These are phyloP conservation scores for Calonectria hongkongensis DNA, from an alignment of 2,329 filamentous ascomycete species.

Conservation along the genomic window DNA sequence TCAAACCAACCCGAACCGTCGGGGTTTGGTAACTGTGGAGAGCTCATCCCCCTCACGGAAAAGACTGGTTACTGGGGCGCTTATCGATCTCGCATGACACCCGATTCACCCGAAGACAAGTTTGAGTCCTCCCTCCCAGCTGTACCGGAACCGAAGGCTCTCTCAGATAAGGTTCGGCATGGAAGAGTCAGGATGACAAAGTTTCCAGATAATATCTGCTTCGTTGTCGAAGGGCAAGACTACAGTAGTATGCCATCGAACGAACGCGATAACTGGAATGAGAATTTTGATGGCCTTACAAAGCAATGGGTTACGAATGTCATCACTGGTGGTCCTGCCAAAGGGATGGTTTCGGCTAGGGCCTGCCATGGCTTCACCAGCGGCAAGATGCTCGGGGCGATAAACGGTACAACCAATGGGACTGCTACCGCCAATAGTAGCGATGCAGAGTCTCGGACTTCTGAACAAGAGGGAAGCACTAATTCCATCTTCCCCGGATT, in stretches of 20 bases:
- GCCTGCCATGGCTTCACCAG: conserved; percentile 32
- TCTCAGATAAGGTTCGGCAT: neutral
- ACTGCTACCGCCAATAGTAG: neutral
- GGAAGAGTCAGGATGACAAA: conserved; percentile 19
- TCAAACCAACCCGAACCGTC: conserved; percentile 10
- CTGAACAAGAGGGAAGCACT: neutral
- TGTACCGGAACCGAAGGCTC: conserved; percentile 2
- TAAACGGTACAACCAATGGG: neutral
- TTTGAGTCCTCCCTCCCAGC: conserved; percentile 15
- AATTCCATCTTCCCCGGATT: conserved; percentile 27
- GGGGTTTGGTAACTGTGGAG: conserved; percentile 35
- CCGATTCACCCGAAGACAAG: conserved; percentile 26
- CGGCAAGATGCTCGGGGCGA: conserved; percentile 11
- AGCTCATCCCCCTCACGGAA: conserved; percentile 32
- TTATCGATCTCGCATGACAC: conserved; percentile 36
- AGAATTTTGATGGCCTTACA: conserved; percentile 39
- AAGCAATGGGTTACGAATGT: conserved; percentile 40
- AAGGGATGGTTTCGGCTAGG: conserved; percentile 30
- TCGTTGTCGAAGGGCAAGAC: conserved; percentile 35
- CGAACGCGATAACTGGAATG: conserved; percentile 33
- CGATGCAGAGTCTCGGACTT: neutral
- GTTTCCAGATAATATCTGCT: conserved; percentile 31
- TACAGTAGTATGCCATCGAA: conserved; percentile 26
- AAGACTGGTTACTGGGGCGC: conserved; percentile 38
- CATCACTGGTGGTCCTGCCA: conserved; percentile 17